Base-by-base conservation (phyloP, 2,329 filamentous ascomycete species). In the Clarireedia homoeocarpa region DNA sequence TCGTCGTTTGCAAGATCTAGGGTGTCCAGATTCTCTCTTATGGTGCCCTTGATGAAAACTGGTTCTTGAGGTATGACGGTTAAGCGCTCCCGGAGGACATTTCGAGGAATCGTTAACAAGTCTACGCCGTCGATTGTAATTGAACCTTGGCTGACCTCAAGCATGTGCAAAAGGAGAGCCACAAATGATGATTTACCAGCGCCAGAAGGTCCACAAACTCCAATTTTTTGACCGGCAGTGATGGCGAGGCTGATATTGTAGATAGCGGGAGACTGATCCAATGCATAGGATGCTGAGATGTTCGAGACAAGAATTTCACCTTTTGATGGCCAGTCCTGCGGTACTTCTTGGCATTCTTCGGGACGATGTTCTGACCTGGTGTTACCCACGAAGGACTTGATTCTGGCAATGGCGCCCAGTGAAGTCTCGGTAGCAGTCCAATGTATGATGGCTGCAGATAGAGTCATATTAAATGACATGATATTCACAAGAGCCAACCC, bases 1-100 rank as follows among this genome's bases (percentile, higher is more conserved):
- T 77, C 71, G 0, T 70, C 48, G 9, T 47, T 9, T 68, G 49
- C 46, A 0, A 59, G 61, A 4, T 63, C 62, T 5, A 57, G 27
- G 3, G 77, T 76, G 58, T 81, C 77, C 1, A 76, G 66, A 30
- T 82, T 81, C 17, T 72, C 63, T 6, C 75, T 71, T 3, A 82
- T 69, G 0, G 69, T 76, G 17, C 74, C 76, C 12, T 72, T 71
- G 3, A 81, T 71, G 24, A 78, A 69, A 60, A 78, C 73, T 0
- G 77, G 70, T 45, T 82, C 77, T 66, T 82, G 78, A 0, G 78
- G 60, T 15, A 73, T 63, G 0, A 65, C 66, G 24, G 68, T 65
- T 39, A 74, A 61, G 0, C 71, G 67, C 14, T 72, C 67, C 17
- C 79, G 73, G n/a, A 80, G 65, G 1, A 67, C 65, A 14, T 75